Percentiles rank a stretch among this genome's conserved stretches.
Conservation (phyloP, 1,139 yeast species). For the Lodderomyces pseudojiufengensis region DNA sequence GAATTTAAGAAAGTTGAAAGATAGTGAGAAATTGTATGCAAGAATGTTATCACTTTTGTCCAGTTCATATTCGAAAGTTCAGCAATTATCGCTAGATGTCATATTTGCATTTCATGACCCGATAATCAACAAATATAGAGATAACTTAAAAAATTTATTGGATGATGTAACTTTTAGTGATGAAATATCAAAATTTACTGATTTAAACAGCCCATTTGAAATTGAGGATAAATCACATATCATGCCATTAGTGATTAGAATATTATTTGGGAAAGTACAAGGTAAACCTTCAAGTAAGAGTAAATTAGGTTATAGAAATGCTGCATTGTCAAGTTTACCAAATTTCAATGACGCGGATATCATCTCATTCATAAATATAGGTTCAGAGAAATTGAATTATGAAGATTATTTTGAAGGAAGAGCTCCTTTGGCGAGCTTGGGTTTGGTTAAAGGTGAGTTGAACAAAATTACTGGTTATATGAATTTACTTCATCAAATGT, state of each 20-base stretch:
- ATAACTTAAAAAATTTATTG: slow-evolving; percentile 66
- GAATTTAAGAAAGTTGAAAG: slow-evolving; percentile 52
- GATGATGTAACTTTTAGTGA: slow-evolving; percentile 86
- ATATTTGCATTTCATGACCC: slow-evolving; percentile 64
- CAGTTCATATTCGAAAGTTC: slow-evolving; percentile 60
- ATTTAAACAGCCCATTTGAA: slow-evolving; percentile 47
- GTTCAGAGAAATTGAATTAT: slow-evolving; percentile 53
- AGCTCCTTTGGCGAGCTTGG: slow-evolving; percentile 14
- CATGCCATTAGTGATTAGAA: slow-evolving; percentile 72
- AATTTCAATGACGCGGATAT: slow-evolving; percentile 56
- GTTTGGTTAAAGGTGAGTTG: slow-evolving; percentile 32
- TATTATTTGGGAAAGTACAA: slow-evolving; percentile 85
- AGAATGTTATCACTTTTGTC: slow-evolving; percentile 58
- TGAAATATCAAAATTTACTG: slow-evolving; percentile 65
- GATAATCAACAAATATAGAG: slow-evolving; percentile 62
- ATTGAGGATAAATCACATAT: slow-evolving; percentile 54
- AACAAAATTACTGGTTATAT: slow-evolving; percentile 70
- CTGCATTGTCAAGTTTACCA: slow-evolving; percentile 70
- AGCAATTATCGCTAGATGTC: slow-evolving; percentile 69
- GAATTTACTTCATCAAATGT: slow-evolving; percentile 61
- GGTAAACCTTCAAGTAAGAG: slow-evolving; percentile 55
- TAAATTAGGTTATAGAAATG: slow-evolving; percentile 69
- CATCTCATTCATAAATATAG: slow-evolving; percentile 56
- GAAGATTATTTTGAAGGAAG: slow-evolving; percentile 27
- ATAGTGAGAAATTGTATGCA: slow-evolving; percentile 50